A percentile compares a stretch with the other conserved stretches of the same genome.
phyloP scores from a whole-genome alignment of 768 basidiomycete genomes.

The Clavaria fumosa region DNA sequence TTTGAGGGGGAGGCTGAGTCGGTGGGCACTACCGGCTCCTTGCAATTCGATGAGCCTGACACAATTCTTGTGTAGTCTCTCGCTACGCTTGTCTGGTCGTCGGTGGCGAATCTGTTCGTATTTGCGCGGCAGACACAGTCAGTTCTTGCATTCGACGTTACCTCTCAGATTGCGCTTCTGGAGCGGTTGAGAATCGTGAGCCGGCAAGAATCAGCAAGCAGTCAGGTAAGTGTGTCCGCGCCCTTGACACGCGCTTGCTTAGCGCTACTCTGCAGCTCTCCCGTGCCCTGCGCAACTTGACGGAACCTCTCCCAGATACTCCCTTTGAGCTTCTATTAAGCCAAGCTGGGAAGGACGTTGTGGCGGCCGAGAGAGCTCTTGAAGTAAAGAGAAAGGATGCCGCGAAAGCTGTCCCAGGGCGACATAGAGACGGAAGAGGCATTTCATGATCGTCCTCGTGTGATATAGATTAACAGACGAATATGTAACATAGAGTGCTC shows the following conservation, averaged over 20 bases:
- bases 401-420: conserved; percentile 17
- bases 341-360: conserved; percentile 45
- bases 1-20: conserved; percentile 33
- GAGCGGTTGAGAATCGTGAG: conserved; percentile 32
- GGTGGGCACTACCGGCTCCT: conserved; percentile 16
- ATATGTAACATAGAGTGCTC: conserved; percentile 4
- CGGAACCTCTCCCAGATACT: conserved; percentile 34
- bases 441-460: conserved; percentile 2
- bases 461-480: conserved; percentile 1
- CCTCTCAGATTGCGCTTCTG: conserved; percentile 33
- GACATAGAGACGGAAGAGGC: conserved; percentile 8
- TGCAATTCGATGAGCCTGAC: background rate
- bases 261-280: conserved; percentile 26
- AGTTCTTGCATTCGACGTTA: conserved; percentile 36
- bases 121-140: conserved; percentile 44
- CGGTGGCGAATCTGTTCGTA: conserved; percentile 48
- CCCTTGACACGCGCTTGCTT: conserved; percentile 1
- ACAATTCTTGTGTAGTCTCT: conserved; percentile 28
- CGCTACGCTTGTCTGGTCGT: conserved; percentile 37
- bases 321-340: conserved; percentile 32
- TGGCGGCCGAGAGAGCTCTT: conserved; percentile 51
- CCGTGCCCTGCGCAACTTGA: conserved; percentile 35
- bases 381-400: conserved; percentile 23
- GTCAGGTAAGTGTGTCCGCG: conserved; percentile 27
- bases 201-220: conserved; percentile 31